Evolutionary conservation across 1,284 basidiomycete genomes (phyloP).

Genomic region (Earliella scabrosa): DNA sequence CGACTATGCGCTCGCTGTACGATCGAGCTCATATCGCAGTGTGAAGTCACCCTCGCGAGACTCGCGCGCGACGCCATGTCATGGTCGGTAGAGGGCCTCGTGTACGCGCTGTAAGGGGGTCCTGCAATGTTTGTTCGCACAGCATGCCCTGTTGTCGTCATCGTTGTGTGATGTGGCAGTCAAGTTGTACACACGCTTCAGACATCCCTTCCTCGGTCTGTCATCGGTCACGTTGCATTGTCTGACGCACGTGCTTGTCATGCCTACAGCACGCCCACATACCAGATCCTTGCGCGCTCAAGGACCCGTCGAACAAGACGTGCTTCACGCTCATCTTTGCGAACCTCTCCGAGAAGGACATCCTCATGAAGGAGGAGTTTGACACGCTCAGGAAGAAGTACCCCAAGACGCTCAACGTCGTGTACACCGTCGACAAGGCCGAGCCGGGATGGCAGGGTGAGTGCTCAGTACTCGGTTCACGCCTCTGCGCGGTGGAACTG

Average conservation of each 20-base stretch:
- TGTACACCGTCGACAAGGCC: slow-evolving; percentile 88
- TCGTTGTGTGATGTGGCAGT: too few species aligned
- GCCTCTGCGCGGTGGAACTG: not conserved
- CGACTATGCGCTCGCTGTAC: too few species aligned
- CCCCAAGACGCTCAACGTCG: slow-evolving; percentile 76
- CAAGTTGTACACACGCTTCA: too few species aligned
- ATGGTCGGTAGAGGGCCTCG: too few species aligned
- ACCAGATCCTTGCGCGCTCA: slow-evolving; percentile 78
- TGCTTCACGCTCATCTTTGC: slow-evolving; percentile 93
- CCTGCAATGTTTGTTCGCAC: too few species aligned
- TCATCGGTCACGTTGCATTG: too few species aligned
- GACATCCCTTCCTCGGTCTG: too few species aligned
- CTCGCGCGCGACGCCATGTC: too few species aligned
- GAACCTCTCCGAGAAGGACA: slow-evolving; percentile 91
- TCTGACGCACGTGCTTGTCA: not conserved
- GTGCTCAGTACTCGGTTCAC: slow-evolving; percentile 10
- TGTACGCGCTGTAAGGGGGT: too few species aligned
- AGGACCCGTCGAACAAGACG: slow-evolving; percentile 84
- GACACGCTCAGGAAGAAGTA: slow-evolving; percentile 75
- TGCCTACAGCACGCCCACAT: slow-evolving; percentile 65
- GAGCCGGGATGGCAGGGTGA: slow-evolving; percentile 73
- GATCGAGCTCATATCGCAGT: too few species aligned
- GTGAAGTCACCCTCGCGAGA: too few species aligned
- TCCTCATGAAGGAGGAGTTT: slow-evolving; percentile 85
- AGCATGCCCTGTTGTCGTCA: too few species aligned